Conservation (phyloP, 2,329 filamentous ascomycete genomes). For the Aspergillus quadricinctus region DNA sequence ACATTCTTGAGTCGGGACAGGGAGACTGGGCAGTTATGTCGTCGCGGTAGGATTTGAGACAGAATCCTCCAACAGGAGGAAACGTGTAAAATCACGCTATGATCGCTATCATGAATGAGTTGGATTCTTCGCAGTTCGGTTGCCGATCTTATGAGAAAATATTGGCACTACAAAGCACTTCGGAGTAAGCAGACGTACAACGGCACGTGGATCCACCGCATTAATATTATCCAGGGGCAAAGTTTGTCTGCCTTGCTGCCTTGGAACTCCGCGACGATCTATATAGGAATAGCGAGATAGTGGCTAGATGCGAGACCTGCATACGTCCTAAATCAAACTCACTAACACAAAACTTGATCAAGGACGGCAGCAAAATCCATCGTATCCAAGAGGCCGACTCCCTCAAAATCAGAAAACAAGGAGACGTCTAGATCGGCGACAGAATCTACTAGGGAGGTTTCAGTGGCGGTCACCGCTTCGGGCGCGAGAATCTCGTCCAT, state of each 20-base stretch:
- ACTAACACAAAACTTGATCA: background rate
- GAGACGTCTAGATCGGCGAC: background rate
- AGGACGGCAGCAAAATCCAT: background rate
- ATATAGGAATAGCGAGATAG: background rate
- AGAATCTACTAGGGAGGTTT: background rate
- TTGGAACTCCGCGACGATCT: background rate
- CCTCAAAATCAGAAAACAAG: background rate
- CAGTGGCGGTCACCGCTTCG: background rate
- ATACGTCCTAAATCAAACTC: background rate
- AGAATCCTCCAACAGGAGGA: background rate
- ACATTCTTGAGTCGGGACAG: background rate
- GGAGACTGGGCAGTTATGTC: background rate
- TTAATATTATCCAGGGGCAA: background rate
- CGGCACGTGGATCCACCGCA: background rate
- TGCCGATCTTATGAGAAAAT: background rate
- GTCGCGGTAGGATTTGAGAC: background rate
- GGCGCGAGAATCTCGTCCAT: conserved; percentile 25
- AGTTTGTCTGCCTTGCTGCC: background rate
- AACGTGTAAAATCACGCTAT: background rate
- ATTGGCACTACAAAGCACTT: background rate
- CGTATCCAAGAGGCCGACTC: background rate
- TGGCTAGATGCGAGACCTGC: background rate
- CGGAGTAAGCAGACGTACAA: too few relatives aligned
- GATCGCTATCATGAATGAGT: background rate
- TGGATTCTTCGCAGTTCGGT: background rate